Percentiles rank a stretch among this genome's conserved stretches.
These are phyloP conservation scores for Scleroderma bovista DNA, from an alignment of 768 basidiomycete species.

Conservation along the genomic window DNA sequence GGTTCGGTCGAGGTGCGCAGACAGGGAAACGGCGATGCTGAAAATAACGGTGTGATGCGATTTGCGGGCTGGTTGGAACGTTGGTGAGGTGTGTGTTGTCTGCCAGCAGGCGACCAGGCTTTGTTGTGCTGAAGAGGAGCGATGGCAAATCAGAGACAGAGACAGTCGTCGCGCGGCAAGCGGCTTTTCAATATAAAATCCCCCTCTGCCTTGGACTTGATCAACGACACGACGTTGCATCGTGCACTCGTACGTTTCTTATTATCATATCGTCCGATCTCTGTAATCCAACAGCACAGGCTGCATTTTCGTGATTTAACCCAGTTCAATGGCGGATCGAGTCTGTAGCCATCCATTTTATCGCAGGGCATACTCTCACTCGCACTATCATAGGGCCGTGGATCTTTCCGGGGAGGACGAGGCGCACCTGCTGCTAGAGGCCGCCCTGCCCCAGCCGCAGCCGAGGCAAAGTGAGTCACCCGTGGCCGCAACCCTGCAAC, in stretches of 20 bases:
- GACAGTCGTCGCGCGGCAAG: constrained; percentile 24
- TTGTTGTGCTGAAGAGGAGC: constrained; percentile 22
- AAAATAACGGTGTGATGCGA: background rate
- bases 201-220: background rate
- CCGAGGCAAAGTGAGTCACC: constrained; percentile 24
- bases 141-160: constrained; percentile 9
- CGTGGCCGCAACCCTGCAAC: background rate
- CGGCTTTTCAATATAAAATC: constrained; percentile 28
- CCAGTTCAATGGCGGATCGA: constrained; percentile 32
- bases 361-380: constrained; percentile 23
- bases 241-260: background rate
- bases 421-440: constrained; percentile 32
- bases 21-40: background rate
- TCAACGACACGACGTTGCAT: background rate
- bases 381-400: constrained; percentile 47
- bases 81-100: background rate
- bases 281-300: background rate
- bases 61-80: background rate
- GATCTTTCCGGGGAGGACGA: constrained; percentile 46
- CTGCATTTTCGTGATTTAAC: background rate
- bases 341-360: constrained; percentile 10
- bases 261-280: background rate
- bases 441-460: constrained; percentile 8
- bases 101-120: background rate
- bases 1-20: constrained; percentile 4